Evolutionary conservation across 192 early-diverging fungal species (phyloP), one percentile per base, ranked within the genome.

Genomic region (Jimgerdemannia flammicorona): DNA sequence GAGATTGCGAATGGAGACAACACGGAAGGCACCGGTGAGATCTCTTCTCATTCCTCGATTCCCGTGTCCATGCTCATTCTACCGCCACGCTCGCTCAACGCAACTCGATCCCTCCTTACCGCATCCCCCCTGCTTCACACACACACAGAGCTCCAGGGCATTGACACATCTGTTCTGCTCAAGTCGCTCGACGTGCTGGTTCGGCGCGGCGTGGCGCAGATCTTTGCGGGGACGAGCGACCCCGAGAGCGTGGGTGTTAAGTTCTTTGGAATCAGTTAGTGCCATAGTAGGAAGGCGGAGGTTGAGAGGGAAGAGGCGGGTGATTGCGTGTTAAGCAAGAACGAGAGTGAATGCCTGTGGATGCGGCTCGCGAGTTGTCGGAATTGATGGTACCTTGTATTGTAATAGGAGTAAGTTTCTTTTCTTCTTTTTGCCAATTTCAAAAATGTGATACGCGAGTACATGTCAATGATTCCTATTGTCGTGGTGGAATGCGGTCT

Each of bases 1-100:
- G 97, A 98, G 83, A 84, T 98, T 72, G 81, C 92, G 18, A 93
- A 96, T 70, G 95, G 94, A 39, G 97, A 98, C 64, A 81, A 86
- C 74, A 86, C 92, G 1, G 91, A 85, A 59, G 95, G 85, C 11
- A 84, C 90, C 75, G 92, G 93, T 95, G 83, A 74, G 79, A 74
- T 44, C 49, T 65, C n/a, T 44, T 17, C 17, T 40, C 3, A 20
- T 20, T 9, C 11, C 18, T 10, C 49, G 17, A 18, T 71, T 3
- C 73, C 39, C 18, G 20, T 74, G 39, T 4, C 73, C 10, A 18
- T 74, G 64, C 19, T 68, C 18, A 4, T 11, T 10, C 73, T 29
- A 70, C 73, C 18, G 18, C 9, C 7, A 6, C 73, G 66, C 67
- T 68, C 44, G 14, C 17, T 67, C 54, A 63, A 44, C 17, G 19